phyloP scores from a whole-genome alignment of 305 asterid species.

The Andrographis paniculata region DNA sequence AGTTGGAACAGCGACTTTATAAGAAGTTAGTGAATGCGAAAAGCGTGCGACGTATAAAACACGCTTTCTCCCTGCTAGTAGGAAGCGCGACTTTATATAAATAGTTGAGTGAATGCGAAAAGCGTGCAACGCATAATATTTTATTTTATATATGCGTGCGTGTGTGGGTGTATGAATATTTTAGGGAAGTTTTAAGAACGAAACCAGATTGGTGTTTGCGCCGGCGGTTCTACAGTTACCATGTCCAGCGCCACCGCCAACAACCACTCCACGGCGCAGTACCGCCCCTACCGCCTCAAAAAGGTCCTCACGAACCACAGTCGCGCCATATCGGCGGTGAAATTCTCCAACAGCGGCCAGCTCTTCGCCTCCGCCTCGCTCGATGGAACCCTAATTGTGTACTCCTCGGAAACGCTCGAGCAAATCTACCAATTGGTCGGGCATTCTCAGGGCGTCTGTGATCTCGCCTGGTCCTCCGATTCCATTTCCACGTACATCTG shows the following conservation, averaged over 20 bases:
- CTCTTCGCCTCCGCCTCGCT: constrained; percentile 79
- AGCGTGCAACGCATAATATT: no score
- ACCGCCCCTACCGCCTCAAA: constrained; percentile 61
- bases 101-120: no score
- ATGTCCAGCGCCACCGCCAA: constrained; percentile 38
- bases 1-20: no score
- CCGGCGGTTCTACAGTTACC: background rate
- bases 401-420: constrained; percentile 60
- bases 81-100: no score
- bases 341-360: constrained; percentile 66
- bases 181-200: no score
- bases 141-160: no score
- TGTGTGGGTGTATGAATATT: no score
- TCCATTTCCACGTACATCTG: constrained; percentile 76
- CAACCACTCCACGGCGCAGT: constrained; percentile 23
- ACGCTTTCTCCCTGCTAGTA: no score
- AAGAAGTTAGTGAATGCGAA: no score
- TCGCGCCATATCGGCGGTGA: constrained; percentile 65
- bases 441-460: constrained; percentile 77
- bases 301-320: constrained; percentile 45
- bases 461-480: constrained; percentile 84
- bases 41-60: no score
- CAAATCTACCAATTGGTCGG: constrained; percentile 50
- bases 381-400: constrained; percentile 74
- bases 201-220: no score